Conservation (phyloP, 73 alveolate genomes). For the Tetrahymena elliotti region DNA sequence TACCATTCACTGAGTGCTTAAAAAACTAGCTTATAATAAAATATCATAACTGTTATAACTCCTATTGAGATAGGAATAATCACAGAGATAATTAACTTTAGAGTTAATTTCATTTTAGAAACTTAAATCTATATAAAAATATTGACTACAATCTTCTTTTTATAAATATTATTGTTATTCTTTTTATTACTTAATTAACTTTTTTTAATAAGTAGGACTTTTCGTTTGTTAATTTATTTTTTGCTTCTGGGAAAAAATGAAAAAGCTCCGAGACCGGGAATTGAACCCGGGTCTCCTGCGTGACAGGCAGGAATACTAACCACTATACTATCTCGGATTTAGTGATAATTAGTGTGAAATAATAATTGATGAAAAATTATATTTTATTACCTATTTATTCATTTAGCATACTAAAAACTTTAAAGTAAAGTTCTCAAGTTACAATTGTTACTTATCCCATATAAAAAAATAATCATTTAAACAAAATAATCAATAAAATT, state of each 20-base stretch:
- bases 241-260: background rate
- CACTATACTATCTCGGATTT: background rate
- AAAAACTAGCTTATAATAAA: background rate
- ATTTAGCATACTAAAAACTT: too few species aligned
- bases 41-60: background rate
- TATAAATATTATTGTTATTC: background rate
- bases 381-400: background rate
- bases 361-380: background rate
- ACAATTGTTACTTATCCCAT: too few species aligned
- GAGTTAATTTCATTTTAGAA: background rate
- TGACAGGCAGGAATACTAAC: background rate
- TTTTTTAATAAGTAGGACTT: background rate
- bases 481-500: too few species aligned
- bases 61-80: background rate
- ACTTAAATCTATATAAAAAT: background rate
- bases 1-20: background rate
- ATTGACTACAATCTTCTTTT: background rate
- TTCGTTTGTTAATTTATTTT: background rate
- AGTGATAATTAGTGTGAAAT: background rate
- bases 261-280: constrained; percentile 2
- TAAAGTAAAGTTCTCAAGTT: too few species aligned
- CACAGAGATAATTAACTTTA: background rate
- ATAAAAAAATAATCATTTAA: too few species aligned
- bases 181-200: background rate
- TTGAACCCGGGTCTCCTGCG: constrained; percentile 4